These are phyloP conservation scores for Erodium chrysanthum DNA, from an alignment of 441 rosid species.

Conservation along the genomic window DNA sequence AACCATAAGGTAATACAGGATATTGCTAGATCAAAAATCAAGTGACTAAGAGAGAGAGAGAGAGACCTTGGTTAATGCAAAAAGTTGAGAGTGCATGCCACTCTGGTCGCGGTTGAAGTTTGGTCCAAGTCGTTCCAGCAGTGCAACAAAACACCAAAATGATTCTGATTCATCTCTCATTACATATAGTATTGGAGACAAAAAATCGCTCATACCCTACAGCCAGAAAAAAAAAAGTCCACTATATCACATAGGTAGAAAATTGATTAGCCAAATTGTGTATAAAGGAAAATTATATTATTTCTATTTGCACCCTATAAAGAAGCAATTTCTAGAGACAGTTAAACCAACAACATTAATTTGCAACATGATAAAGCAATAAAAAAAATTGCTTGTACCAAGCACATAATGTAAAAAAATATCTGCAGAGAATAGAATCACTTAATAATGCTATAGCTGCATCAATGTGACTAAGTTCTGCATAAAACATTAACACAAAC, in stretches of 20 bases:
- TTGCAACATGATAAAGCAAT: not conserved
- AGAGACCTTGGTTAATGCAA: constrained; percentile 86
- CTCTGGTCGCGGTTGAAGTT: constrained; percentile 94
- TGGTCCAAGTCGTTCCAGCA: constrained; percentile 95
- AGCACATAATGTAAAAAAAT: not conserved
- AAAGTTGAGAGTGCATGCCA: constrained; percentile 97
- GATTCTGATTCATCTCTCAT: constrained; percentile 86
- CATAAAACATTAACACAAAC: too few species aligned
- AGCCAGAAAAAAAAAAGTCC: constrained; percentile 8
- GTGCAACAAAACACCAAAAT: constrained; percentile 92
- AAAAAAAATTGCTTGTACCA: not conserved
- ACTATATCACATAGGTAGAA: not conserved
- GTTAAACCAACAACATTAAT: not conserved
- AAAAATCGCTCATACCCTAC: constrained; percentile 95
- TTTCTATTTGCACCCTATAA: not conserved
- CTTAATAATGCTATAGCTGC: not conserved
- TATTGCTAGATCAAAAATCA: too few species aligned
- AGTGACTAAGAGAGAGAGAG: constrained; percentile 6
- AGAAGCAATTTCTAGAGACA: not conserved
- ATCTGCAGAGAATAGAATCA: not conserved
- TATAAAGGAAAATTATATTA: not conserved
- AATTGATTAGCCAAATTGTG: not conserved
- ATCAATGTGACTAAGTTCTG: not conserved
- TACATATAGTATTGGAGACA: constrained; percentile 84
- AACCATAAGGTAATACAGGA: too few species aligned